A percentile compares a stretch with the other conserved stretches of the same genome.
Evolutionary conservation across 1,139 yeast genomes (phyloP).

Genomic region (Geotrichum citri-aurantii): DNA sequence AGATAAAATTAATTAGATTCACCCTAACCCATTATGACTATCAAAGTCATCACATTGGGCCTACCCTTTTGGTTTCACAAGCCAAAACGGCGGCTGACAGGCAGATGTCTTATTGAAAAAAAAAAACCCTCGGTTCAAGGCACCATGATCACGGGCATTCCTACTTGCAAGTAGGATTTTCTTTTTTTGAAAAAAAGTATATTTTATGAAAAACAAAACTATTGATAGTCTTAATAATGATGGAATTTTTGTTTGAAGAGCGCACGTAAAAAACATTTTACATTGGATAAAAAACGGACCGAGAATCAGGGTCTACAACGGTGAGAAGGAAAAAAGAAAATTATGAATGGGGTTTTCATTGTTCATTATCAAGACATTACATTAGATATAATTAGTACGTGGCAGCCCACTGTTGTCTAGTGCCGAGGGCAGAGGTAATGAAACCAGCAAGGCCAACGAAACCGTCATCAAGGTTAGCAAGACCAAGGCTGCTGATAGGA

Average conservation of each 20-base stretch:
- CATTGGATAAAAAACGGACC: neutral
- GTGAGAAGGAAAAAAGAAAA: neutral
- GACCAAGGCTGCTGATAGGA: slow-evolving; percentile 63
- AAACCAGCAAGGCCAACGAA: slow-evolving; percentile 81
- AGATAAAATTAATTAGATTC: neutral
- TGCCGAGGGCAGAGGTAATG: slow-evolving; percentile 72
- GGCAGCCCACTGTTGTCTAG: slow-evolving; percentile 61
- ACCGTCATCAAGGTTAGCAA: slow-evolving; percentile 64
- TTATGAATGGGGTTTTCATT: neutral
- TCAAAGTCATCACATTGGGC: neutral
- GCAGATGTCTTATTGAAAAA: neutral
- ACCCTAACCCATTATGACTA: neutral
- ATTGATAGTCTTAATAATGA: too few species aligned
- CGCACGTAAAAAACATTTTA: too few species aligned
- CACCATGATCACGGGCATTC: neutral
- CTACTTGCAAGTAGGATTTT: too few species aligned
- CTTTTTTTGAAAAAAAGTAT: too few species aligned
- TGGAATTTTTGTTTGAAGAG: too few species aligned
- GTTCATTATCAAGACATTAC: neutral
- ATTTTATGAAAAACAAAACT: too few species aligned
- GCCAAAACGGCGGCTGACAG: neutral
- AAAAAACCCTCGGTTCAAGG: neutral
- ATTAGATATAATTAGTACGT: slow-evolving; percentile 14
- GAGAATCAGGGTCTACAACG: neutral
- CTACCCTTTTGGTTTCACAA: neutral